These are phyloP conservation scores for Trichoderma sp. DNA, from an alignment of 2,329 filamentous ascomycete genomes.

Conservation along the genomic window DNA sequence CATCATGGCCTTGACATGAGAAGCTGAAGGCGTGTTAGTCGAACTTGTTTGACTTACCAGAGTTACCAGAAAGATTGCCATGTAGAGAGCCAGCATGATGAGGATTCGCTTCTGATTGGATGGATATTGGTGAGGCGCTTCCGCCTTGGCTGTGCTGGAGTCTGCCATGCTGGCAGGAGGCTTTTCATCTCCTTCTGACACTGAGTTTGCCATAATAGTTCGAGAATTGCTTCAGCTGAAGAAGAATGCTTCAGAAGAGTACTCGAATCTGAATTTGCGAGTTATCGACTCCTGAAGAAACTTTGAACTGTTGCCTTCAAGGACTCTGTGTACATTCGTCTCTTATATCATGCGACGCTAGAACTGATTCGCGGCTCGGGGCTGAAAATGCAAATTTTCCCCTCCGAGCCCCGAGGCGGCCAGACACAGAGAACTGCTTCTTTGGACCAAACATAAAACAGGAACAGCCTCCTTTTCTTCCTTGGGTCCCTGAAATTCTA, in stretches of 20 bases:
- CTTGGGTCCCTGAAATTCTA: not conserved
- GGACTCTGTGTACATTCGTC: not conserved
- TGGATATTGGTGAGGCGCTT: conserved; percentile 1
- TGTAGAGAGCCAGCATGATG: conserved; percentile 12
- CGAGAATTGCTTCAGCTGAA: not conserved
- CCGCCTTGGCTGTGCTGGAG: not conserved
- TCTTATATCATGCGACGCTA: conserved; percentile 1
- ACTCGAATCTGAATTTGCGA: not conserved
- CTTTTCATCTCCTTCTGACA: conserved; percentile 11
- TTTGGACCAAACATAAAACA: not conserved
- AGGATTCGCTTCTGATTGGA: conserved; percentile 20
- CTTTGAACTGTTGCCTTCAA: not conserved
- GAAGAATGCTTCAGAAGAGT: not conserved
- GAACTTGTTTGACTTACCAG: conserved; percentile 1
- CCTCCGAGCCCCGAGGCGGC: conserved; percentile 11
- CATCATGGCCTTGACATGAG: not conserved
- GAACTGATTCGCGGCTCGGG: conserved; percentile 8
- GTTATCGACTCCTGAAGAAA: not conserved
- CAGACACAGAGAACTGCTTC: not conserved
- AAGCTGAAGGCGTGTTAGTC: too few relatives aligned
- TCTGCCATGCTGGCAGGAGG: not conserved
- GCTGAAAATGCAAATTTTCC: conserved; percentile 10
- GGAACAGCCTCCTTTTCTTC: not conserved
- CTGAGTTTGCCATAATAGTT: not conserved
- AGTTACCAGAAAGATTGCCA: conserved; percentile 17